Percentiles rank a stretch among this genome's conserved stretches.
Evolutionary conservation across 1,284 basidiomycete species (phyloP).

Genomic region (Fereydounia khargensis): DNA sequence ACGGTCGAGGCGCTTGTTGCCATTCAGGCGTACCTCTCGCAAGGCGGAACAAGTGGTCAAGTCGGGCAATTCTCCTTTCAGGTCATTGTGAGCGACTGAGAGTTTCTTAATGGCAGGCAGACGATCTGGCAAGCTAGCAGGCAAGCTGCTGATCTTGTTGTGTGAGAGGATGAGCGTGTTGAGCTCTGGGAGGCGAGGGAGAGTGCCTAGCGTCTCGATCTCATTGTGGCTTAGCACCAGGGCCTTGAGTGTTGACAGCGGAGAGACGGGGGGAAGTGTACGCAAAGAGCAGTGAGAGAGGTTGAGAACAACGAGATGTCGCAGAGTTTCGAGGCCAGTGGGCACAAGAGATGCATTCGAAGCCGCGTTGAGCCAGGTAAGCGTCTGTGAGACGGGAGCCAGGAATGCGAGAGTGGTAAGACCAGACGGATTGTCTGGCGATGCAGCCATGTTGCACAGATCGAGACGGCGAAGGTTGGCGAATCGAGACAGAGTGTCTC

Average conservation of each 20-base stretch:
- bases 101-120: slow-evolving; percentile 50
- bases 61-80: slow-evolving; percentile 39
- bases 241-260: slow-evolving; percentile 37
- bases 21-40: slow-evolving; percentile 46
- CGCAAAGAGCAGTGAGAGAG: slow-evolving; percentile 36
- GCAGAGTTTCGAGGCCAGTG: slow-evolving; percentile 23
- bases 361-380: slow-evolving; percentile 28
- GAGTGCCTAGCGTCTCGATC: slow-evolving; percentile 14
- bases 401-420: slow-evolving; percentile 35
- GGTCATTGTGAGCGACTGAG: slow-evolving; percentile 40
- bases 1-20: slow-evolving; percentile 22
- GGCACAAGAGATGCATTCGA: slow-evolving; percentile 12
- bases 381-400: no score
- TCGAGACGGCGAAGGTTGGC: slow-evolving; percentile 41
- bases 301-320: slow-evolving; percentile 33
- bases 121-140: slow-evolving; percentile 36
- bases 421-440: slow-evolving; percentile 25
- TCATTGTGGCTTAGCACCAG: slow-evolving; percentile 49
- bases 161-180: slow-evolving; percentile 54
- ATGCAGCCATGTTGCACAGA: slow-evolving; percentile 37
- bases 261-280: slow-evolving; percentile 19
- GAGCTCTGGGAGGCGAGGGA: slow-evolving; percentile 51
- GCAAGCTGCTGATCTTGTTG: slow-evolving; percentile 38
- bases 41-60: slow-evolving; percentile 40
- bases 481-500: slow-evolving; percentile 45